Base-by-base conservation (phyloP, 495 filamentous ascomycete species). In the Mytilinidion resinicola region DNA sequence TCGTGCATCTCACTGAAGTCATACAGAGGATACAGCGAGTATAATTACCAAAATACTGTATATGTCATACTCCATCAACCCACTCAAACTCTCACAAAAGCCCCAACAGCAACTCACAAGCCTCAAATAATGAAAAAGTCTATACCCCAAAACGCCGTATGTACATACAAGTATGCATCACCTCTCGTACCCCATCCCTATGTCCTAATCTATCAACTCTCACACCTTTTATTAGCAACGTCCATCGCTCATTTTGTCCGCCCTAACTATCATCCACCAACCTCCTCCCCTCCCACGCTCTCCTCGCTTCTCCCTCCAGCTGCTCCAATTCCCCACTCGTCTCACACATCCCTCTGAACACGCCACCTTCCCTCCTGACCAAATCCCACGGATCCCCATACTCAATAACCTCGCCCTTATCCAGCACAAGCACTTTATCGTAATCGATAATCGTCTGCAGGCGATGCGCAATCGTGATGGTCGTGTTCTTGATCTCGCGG, bases 391-490 rank as follows among this genome's bases (percentile, higher is more conserved):
- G 95, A 62, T 92, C 85, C 39, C 86, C 95, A 70, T 80, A 97
- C 73, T 99, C 92, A 17, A 93, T 78, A 15, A 99, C 87, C 36
- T 76, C 70, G 25, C 95, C 95, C 66, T 91, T 89, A 65, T 99
- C 95, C 25, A 99, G 77, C 11, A 97, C 91, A 5, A 97, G 78
- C n/a, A 99, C 93, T 77, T 95, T 96, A 74, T 97, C 92, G 68
- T 97, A 97, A 67, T 97, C 95, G 48, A 90, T 89, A 65, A 99
- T 96, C 0, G 92, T 97, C 62, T 96, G 90, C 56, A 99, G 78
- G 11, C 95, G 85, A 72, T 99, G 95, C n/a, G 95, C 95, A 64
- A 99, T 97, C 0, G 95, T 97, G 69, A 95, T 95, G 10, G 95
- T 99, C 73, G 85, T 91, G 42, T 86, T 85, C 56, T 74, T 76